These are phyloP conservation scores for Leccinum olivaceoglutinosum DNA, from an alignment of 1,284 basidiomycete genomes.

Conservation along the genomic window DNA sequence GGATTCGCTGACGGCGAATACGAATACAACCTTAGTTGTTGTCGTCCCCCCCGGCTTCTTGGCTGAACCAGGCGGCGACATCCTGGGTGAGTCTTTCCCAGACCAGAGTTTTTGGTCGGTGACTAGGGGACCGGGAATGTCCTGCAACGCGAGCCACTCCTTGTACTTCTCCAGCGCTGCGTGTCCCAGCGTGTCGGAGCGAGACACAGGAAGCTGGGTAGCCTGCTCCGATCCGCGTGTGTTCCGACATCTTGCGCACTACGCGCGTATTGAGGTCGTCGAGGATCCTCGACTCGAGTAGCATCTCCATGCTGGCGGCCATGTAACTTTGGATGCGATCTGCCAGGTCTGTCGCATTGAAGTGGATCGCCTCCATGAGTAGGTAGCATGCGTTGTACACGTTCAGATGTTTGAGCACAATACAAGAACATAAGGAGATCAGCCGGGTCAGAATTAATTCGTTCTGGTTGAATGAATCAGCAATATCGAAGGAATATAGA, in stretches of 20 bases:
- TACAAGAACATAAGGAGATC: constrained; percentile 75
- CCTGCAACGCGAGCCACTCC: constrained; percentile 78
- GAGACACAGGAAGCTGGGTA: constrained; percentile 60
- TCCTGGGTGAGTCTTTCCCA: constrained; percentile 15
- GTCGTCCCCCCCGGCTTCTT: constrained; percentile 23
- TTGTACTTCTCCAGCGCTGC: constrained; percentile 60
- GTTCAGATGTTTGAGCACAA: constrained; percentile 68
- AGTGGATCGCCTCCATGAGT: constrained; percentile 79
- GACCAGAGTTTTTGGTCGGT: constrained; percentile 33
- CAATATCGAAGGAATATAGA: not conserved
- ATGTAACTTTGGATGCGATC: constrained; percentile 80
- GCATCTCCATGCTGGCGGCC: constrained; percentile 79
- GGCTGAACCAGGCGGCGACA: constrained; percentile 23
- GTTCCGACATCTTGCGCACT: constrained; percentile 63
- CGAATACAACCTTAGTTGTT: constrained; percentile 4
- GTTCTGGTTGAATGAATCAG: constrained; percentile 51
- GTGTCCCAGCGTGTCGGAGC: constrained; percentile 53
- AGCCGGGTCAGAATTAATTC: constrained; percentile 87
- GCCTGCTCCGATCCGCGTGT: constrained; percentile 59
- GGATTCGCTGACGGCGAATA: constrained; percentile 14
- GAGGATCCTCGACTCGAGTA: constrained; percentile 80
- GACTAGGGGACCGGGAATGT: constrained; percentile 69
- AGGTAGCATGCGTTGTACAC: constrained; percentile 79
- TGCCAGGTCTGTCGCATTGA: constrained; percentile 69
- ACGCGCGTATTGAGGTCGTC: constrained; percentile 69